A percentile compares a stretch with the other conserved stretches of the same genome.
Conservation (phyloP, 495 filamentous ascomycete species). For the Daldinia decipiens region DNA sequence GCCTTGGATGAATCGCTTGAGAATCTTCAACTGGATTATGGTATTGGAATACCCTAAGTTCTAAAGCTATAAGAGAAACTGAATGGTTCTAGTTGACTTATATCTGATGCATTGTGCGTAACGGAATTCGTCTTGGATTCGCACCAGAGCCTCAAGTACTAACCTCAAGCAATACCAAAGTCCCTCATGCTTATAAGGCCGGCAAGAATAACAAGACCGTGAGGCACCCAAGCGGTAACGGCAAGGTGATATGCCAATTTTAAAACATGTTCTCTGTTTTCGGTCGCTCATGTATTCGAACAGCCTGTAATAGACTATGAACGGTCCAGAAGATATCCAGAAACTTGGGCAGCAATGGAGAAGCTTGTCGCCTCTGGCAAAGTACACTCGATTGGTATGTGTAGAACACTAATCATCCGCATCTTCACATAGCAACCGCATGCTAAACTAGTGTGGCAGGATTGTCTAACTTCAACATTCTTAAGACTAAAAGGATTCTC, state of each 20-base stretch:
- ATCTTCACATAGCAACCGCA: neutral
- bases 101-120: constrained; percentile 4
- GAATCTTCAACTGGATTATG: neutral
- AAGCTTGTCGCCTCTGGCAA: neutral
- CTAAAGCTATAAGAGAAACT: neutral
- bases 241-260: neutral
- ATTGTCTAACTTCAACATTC: neutral
- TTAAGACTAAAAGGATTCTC: neutral
- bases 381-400: neutral
- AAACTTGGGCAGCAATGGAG: neutral
- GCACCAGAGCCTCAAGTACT: neutral
- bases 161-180: neutral
- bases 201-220: neutral
- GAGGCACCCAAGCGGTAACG: neutral
- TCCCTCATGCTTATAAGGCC: neutral
- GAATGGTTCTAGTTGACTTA: neutral
- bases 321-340: neutral
- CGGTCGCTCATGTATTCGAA: neutral
- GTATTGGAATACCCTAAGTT: neutral
- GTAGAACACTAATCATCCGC: neutral
- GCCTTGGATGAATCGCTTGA: neutral
- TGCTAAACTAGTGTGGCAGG: neutral
- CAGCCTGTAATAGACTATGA: neutral
- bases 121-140: neutral
- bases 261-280: neutral